Percentiles rank a stretch among this genome's conserved stretches.
Conservation (phyloP, 306 rosid species). For the Senna tora region DNA sequence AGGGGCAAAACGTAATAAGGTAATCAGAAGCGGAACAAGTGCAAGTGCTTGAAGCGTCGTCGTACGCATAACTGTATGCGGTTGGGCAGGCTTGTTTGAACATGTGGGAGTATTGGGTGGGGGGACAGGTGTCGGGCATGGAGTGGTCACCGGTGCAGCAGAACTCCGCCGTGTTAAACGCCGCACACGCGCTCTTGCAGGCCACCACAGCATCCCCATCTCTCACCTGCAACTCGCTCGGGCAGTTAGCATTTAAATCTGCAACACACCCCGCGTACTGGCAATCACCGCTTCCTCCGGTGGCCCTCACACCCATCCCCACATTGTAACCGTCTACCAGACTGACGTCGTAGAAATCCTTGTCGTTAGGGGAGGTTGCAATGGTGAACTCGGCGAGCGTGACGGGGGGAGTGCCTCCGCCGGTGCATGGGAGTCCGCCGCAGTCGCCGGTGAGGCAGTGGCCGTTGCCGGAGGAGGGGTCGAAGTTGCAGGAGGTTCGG, state of each 20-base stretch:
- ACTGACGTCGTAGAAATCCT: slow-evolving; percentile 89
- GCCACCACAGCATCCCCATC: slow-evolving; percentile 61
- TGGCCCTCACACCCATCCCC: slow-evolving; percentile 69
- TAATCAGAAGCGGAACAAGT: slow-evolving; percentile 81
- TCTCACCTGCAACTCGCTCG: slow-evolving; percentile 58
- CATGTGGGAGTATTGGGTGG: slow-evolving; percentile 74
- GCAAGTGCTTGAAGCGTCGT: slow-evolving; percentile 87
- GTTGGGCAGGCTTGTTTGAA: slow-evolving; percentile 89
- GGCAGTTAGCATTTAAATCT: slow-evolving; percentile 67
- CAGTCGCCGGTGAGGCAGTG: slow-evolving; percentile 72
- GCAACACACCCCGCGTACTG: slow-evolving; percentile 81
- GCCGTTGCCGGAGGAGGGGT: slow-evolving; percentile 54
- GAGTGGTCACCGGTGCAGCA: slow-evolving; percentile 85
- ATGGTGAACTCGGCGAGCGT: slow-evolving; percentile 74
- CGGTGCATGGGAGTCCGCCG: slow-evolving; percentile 58
- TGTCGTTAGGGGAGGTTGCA: slow-evolving; percentile 35
- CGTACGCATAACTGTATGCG: slow-evolving; percentile 92
- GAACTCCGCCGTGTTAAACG: slow-evolving; percentile 64
- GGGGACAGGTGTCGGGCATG: slow-evolving; percentile 73
- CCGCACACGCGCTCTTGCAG: slow-evolving; percentile 87
- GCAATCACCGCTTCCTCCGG: slow-evolving; percentile 80
- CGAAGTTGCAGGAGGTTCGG: slow-evolving; percentile 73
- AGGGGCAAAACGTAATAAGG: slow-evolving; percentile 71
- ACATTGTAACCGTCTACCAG: slow-evolving; percentile 93
- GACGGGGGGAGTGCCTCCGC: slow-evolving; percentile 68